These are phyloP conservation scores for Neoboletus magnificus DNA, from an alignment of 768 basidiomycete genomes.

Conservation along the genomic window DNA sequence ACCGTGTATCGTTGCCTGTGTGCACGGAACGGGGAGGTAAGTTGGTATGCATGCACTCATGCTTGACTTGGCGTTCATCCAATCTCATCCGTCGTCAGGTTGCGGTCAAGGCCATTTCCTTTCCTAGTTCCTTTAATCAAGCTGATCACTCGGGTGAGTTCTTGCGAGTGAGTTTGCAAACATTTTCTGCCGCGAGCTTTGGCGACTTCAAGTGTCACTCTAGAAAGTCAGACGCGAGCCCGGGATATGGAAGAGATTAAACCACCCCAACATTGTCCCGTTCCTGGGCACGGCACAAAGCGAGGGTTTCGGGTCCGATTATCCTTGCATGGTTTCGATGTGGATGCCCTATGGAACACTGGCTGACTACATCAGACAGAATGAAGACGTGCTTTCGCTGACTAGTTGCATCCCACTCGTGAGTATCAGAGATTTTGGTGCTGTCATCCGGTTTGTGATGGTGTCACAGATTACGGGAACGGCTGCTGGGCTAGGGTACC, in stretches of 20 bases:
- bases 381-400: background rate
- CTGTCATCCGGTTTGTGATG: too few species aligned
- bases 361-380: background rate
- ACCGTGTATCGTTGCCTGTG: background rate
- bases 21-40: background rate
- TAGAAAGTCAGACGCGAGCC: constrained; percentile 4
- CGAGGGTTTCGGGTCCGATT: background rate
- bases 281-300: constrained; percentile 1
- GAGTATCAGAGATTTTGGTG: background rate
- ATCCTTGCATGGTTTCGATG: constrained; percentile 5
- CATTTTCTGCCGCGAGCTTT: background rate
- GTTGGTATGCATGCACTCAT: background rate
- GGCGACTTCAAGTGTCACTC: background rate
- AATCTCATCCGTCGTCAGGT: background rate
- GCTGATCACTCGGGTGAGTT: background rate
- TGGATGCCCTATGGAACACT: constrained; percentile 6
- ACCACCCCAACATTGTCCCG: constrained; percentile 5
- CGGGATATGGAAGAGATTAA: constrained; percentile 4
- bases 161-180: background rate
- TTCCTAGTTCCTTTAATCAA: background rate
- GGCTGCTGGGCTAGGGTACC: background rate
- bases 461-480: too few species aligned
- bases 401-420: background rate
- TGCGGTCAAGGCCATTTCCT: background rate
- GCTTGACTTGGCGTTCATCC: background rate